Evolutionary conservation across 2,329 filamentous ascomycete genomes (phyloP), one percentile per base, ranked within the genome.

Genomic region (Hansfordia pulvinata): DNA sequence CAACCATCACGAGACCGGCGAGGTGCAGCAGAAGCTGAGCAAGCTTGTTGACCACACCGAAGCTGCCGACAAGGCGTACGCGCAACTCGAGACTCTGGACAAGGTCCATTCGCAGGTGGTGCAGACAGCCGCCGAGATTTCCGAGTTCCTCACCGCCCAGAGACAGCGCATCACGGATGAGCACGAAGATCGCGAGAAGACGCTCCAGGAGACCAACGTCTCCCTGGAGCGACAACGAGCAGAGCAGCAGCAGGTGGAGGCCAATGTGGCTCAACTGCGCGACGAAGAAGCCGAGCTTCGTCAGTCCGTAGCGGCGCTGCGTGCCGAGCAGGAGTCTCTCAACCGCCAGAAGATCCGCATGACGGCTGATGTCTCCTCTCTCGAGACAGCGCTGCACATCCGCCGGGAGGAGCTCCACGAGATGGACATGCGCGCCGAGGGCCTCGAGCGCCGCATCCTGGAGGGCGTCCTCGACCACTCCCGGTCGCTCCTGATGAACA

Each of bases 381-480:
- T 98, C 2, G 84, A 96, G 48, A 96, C 84, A 7, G 88, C 90
- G 1, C 67, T 96, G 17, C 73, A 78, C 11, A 76, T 96, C 30
- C 79, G 90, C 29, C 79, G 83, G 23, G 88, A 96, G 39, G 90
- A 96, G 54, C 71, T 98, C 32, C 74, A 83, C 23, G 68, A 80
- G 15, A 94, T 98, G 81, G 88, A 96, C 49, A 62, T 69, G 8
- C 80, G 88, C 35, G 90, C 88, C 3, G 85, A 94, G 49, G 71
- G 74, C 4, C 64, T 98, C 14, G 90, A 98, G 56, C 80, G 86
- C 27, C 76, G 90, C 15, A 93, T 98, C 39, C 60, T 98, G 17
- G 88, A 96, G 38, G 86, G 88, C 15, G 83, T 96, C 35, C 92
- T 98, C 57, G 86, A 96, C 41, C 88, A 96, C 49, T 94, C 88